Evolutionary conservation across 2,329 filamentous ascomycete species (phyloP), one percentile per base, ranked within the genome.

Genomic region (Coniochaeta sp.): DNA sequence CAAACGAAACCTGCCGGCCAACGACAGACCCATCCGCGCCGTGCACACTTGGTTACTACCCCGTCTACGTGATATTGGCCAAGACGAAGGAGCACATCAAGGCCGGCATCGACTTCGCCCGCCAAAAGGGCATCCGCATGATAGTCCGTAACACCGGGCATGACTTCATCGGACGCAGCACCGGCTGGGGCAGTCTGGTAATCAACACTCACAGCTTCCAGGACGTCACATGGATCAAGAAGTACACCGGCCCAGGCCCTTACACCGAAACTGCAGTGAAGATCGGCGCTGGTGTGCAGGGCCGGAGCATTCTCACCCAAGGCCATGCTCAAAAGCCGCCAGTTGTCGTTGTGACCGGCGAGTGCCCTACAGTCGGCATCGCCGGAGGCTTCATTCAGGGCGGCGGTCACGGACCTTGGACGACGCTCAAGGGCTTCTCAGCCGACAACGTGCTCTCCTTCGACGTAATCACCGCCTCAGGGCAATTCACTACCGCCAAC

Each of bases 311-410:
- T 1, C 74, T 81, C 31, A 67, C 71, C 24, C 70, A 74, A 31
- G 78, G 79, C 1, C 65, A 78, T 47, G 68, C 69, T 0, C 64
- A 73, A 54, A 76, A 74, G 24, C 71, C 67, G 14, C 64, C 64
- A 24, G 64, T 82, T 1, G 69, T 76, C 14, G 75, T 81, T 8
- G 74, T 86, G 4, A 80, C 78, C 0, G 83, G 82, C 3, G 79
- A 82, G 61, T 84, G 81, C 64, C 73, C 79, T 2, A 78, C 81
- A 1, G 84, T 88, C 3, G 84, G 84, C 9, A 67, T 85, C 16
- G 79, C 82, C 1, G 85, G 85, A n/a, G 85, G 85, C 1, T 85
- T 83, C 62, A 78, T 77, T 1, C 82, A 85, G 68, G 84, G 83
- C 6, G 85, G 82, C 12, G 84, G 84, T 0, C 83, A 86, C 65